Evolutionary conservation across 371 early-diverging fungal species (phyloP).

Genomic region (Massospora cicadina): DNA sequence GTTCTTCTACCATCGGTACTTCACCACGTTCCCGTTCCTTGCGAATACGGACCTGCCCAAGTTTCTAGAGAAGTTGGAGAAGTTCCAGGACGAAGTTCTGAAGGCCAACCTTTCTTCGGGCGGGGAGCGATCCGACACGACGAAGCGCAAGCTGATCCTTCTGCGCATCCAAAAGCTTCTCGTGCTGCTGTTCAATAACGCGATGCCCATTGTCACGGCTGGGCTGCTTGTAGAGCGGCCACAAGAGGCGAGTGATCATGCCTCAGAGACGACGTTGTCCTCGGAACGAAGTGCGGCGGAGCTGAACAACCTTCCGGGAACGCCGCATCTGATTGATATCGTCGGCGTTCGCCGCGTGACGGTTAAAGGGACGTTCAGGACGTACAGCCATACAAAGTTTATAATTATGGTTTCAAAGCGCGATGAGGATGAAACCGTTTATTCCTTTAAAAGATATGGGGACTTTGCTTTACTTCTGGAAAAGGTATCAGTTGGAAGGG

Average conservation of each 20-base stretch:
- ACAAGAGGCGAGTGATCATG: neutral
- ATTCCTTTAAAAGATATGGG: constrained; percentile 2
- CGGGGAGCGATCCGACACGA: constrained; percentile 7
- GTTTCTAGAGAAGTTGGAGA: constrained; percentile 8
- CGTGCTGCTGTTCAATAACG: constrained; percentile 7
- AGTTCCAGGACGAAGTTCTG: constrained; percentile 1
- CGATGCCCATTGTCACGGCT: neutral
- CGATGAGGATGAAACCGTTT: neutral
- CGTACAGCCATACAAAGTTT: constrained; percentile 5
- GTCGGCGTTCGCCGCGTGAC: constrained; percentile 7
- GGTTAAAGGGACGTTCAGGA: neutral
- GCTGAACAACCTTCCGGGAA: neutral
- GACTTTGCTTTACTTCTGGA: neutral
- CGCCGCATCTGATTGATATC: neutral
- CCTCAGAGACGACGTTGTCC: neutral
- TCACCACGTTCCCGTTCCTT: constrained; percentile 4
- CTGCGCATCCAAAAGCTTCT: constrained; percentile 1
- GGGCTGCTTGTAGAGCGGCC: neutral
- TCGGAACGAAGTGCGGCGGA: neutral
- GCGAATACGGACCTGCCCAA: neutral
- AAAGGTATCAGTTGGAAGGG: neutral
- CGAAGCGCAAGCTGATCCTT: neutral
- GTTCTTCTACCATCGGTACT: constrained; percentile 6
- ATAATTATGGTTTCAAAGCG: neutral
- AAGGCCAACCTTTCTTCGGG: constrained; percentile 4